Base-by-base conservation (phyloP, 2,329 filamentous ascomycete genomes). In the Dactylonectria estremocensis region DNA sequence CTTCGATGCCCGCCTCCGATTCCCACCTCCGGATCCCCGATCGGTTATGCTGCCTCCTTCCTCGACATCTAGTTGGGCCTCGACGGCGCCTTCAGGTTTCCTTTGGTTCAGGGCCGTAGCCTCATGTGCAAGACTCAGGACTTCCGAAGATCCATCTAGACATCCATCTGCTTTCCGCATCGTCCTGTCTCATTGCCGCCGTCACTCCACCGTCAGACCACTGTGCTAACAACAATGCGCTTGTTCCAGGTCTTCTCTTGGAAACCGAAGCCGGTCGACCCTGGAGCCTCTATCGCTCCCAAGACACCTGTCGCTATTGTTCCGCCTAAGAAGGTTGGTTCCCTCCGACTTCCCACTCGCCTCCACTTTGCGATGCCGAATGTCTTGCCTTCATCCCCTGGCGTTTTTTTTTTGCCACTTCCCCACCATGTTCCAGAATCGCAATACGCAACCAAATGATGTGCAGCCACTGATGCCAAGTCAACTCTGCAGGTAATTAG, bases 271-370 rank as follows among this genome's bases (percentile, higher is more conserved):
- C 24, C 24, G 24, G 24, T 28, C 24, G 24, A 10, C 35, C 13
- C 93, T 78, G 77, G 72, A 49, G 88, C 93, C 74, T 92, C 92
- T 64, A 93, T 97, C 74, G 90, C 92, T 16, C 92, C 93, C 71
- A 97, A 97, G 81, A 92, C 95, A 63, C 93, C 94, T 46, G 89
- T 95, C 72, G 94, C 95, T 59, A 97, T 97, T 78, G 89, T 96
- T 28, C 94, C 95, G 60, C 95, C 95, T 1, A 97, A 97, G 83
- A 97, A 97, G 91, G 94, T 97, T 81, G 85, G 85, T 77, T 69
- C 61, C 33, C 67, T 54, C 54, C 70, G 62, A 49, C 40, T 64
- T 66, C 72, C 45, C 50, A 53, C 58, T 64, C 60, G 33, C 55
- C 58, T 66, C 53, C 56, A 56, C 24, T 58, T 65, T 58, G 53